phyloP scores from a whole-genome alignment of 2,329 filamentous ascomycete species.

The Chaetoscypha palmicola region DNA sequence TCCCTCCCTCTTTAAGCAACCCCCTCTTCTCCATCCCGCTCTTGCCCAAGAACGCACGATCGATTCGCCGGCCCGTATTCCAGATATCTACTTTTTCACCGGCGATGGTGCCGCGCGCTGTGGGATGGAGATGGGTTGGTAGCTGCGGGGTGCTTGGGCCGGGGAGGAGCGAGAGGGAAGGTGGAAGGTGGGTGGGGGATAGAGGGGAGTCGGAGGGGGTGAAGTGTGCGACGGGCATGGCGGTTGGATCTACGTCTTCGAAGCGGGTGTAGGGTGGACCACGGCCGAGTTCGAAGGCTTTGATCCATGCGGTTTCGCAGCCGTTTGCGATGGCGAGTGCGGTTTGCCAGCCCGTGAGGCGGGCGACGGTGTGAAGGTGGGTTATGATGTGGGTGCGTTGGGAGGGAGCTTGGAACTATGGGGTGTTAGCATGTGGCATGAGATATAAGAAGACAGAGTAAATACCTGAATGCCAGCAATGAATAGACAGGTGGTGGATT shows the following conservation, averaged over 20 bases:
- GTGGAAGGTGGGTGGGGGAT: no score
- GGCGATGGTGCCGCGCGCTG: not conserved
- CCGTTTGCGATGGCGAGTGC: slow-evolving; percentile 74
- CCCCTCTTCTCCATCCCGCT: slow-evolving; percentile 45
- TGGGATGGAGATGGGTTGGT: not conserved
- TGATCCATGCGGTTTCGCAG: slow-evolving; percentile 79
- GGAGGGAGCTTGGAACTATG: slow-evolving; percentile 59
- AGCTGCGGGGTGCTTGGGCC: not conserved
- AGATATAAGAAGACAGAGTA: no score
- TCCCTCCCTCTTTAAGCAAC: slow-evolving; percentile 54
- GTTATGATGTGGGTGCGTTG: slow-evolving; percentile 75
- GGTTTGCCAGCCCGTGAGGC: slow-evolving; percentile 81
- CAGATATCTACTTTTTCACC: slow-evolving; percentile 33
- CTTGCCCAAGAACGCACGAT: slow-evolving; percentile 42
- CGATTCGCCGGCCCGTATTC: slow-evolving; percentile 45
- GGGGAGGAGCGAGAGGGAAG: not conserved
- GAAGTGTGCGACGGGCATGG: slow-evolving; percentile 3
- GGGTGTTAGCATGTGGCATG: slow-evolving; percentile 3
- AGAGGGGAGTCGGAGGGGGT: no score
- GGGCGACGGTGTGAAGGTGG: slow-evolving; percentile 66
- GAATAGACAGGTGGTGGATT: slow-evolving; percentile 76
- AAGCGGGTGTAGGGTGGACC: slow-evolving; percentile 66
- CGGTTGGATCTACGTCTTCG: slow-evolving; percentile 31
- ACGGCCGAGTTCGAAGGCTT: slow-evolving; percentile 62
- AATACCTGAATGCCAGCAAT: slow-evolving; percentile 71